Percentiles rank a stretch among this genome's conserved stretches.
Evolutionary conservation across 2,329 filamentous ascomycete species (phyloP).

Genomic region (Nothomitra cinnamomea): DNA sequence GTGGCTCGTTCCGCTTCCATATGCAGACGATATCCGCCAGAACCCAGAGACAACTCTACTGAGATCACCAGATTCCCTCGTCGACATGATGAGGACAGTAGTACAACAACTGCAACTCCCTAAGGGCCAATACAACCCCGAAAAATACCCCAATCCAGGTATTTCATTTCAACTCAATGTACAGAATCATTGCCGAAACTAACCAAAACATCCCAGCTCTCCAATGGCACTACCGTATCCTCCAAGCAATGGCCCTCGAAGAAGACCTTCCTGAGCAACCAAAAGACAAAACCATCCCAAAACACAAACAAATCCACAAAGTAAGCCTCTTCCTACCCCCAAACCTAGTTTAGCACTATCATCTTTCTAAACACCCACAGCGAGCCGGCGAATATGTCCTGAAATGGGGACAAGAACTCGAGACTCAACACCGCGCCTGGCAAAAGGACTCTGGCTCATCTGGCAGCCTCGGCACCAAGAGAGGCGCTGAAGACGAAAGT

Average conservation of each 20-base stretch:
- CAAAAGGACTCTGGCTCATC: conserved; percentile 24
- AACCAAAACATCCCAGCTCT: conserved; percentile 34
- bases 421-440: conserved; percentile 35
- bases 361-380: conserved; percentile 15
- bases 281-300: conserved; percentile 69
- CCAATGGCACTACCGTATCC: conserved; percentile 93
- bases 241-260: conserved; percentile 80
- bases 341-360: neutral
- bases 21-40: conserved; percentile 71
- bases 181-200: neutral
- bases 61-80: conserved; percentile 50
- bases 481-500: conserved; percentile 15
- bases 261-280: conserved; percentile 66
- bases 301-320: conserved; percentile 76
- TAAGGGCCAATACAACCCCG: conserved; percentile 66
- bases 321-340: conserved; percentile 14
- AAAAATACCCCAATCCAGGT: conserved; percentile 73
- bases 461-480: conserved; percentile 28
- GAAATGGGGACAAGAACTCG: conserved; percentile 56
- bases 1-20: conserved; percentile 79
- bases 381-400: conserved; percentile 63
- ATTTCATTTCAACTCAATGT: conserved; percentile 10
- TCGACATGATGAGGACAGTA: conserved; percentile 66
- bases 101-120: conserved; percentile 80
- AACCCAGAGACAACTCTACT: conserved; percentile 43